These are phyloP conservation scores for Sphagnum magellanicum DNA, from an alignment of 228 moss, liverwort and hornwort species.

Conservation along the genomic window DNA sequence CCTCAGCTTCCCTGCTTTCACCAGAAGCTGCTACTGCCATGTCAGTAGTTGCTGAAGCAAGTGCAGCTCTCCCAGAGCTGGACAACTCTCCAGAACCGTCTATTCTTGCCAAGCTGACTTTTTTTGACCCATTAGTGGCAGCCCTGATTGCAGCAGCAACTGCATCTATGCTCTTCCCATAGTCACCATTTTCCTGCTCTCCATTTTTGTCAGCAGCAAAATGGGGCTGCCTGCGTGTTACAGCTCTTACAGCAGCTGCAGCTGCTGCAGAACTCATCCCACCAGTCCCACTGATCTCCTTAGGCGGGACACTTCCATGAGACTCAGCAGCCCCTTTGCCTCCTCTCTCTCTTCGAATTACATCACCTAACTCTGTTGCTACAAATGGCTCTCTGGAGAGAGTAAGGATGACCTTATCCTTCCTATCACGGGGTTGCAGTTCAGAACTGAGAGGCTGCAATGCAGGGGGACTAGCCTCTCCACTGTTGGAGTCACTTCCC, in stretches of 20 bases:
- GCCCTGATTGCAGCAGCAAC: constrained; percentile 36
- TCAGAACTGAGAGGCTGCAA: too few relatives aligned
- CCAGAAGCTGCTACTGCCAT: neutral
- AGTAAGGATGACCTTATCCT: neutral
- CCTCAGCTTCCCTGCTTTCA: neutral
- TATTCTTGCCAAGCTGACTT: constrained; percentile 9
- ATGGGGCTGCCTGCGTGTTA: neutral
- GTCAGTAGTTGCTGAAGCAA: constrained; percentile 6
- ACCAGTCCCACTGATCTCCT: neutral
- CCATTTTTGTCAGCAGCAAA: neutral
- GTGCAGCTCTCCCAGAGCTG: constrained; percentile 6
- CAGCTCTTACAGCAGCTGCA: constrained; percentile 1
- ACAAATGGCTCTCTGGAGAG: neutral
- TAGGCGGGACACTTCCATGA: neutral
- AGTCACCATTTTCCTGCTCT: constrained; percentile 7
- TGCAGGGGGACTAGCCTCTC: too few relatives aligned
- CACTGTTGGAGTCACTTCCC: too few relatives aligned
- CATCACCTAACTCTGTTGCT: neutral
- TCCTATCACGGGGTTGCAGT: too few relatives aligned
- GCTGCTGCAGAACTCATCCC: constrained; percentile 1
- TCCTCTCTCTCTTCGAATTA: neutral
- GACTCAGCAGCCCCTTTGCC: too few relatives aligned
- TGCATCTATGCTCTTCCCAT: constrained; percentile 39
- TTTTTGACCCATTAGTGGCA: constrained; percentile 29
- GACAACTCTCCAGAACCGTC: neutral